phyloP scores from a whole-genome alignment of 148 eudicot species.

The Chenopodium album region DNA sequence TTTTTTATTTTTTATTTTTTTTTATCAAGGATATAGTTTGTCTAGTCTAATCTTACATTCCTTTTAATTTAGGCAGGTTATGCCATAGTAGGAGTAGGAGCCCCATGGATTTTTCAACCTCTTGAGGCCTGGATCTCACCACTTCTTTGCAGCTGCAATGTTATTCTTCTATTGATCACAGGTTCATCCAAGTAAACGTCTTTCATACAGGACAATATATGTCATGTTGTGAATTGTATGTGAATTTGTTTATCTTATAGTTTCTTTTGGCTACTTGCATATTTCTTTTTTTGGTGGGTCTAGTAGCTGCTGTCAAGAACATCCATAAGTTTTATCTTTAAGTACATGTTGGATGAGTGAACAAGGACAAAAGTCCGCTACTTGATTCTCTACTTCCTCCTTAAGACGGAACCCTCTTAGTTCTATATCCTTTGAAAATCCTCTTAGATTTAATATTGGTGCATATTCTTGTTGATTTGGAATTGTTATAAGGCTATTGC shows the following conservation, averaged over 20 bases:
- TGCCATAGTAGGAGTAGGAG: slow-evolving; percentile 74
- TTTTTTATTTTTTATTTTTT: too few species aligned
- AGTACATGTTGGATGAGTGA: background rate
- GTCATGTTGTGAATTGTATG: background rate
- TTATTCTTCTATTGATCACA: slow-evolving; percentile 66
- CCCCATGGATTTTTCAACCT: slow-evolving; percentile 74
- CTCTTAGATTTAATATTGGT: background rate
- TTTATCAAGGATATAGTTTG: background rate
- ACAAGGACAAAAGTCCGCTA: background rate
- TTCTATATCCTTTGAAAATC: background rate
- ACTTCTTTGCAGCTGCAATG: slow-evolving; percentile 85
- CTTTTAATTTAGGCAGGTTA: slow-evolving; percentile 70
- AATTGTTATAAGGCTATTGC: background rate
- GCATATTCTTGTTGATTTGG: background rate
- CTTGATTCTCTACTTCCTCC: background rate
- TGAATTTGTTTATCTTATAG: slow-evolving; percentile 4
- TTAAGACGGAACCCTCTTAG: background rate
- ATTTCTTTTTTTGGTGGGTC: background rate
- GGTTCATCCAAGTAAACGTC: slow-evolving; percentile 42
- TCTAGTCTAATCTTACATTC: slow-evolving; percentile 23
- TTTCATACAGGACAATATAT: background rate
- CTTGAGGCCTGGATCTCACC: slow-evolving; percentile 48
- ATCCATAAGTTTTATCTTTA: background rate
- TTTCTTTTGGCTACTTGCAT: background rate
- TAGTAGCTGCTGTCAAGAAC: background rate